Evolutionary conservation across 2,329 filamentous ascomycete species (phyloP).

Genomic region (Polytolypa hystricis): DNA sequence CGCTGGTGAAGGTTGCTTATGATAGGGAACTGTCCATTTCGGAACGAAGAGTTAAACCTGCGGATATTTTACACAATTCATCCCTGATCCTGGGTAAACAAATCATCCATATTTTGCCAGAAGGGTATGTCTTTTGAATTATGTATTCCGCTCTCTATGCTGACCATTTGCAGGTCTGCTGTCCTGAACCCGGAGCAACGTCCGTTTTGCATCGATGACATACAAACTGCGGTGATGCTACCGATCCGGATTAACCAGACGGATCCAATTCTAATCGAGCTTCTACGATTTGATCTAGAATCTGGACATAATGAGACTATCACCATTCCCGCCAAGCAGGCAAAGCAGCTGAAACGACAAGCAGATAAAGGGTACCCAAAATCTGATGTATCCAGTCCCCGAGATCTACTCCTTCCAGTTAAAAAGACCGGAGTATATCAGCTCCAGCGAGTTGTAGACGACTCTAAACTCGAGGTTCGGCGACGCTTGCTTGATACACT

Average conservation of each 20-base stretch:
- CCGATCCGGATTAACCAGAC: constrained; percentile 94
- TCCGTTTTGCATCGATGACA: constrained; percentile 69
- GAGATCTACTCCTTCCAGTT: constrained; percentile 60
- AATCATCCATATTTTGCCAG: constrained; percentile 93
- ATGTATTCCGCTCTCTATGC: constrained; percentile 9
- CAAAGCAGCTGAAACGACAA: constrained; percentile 63
- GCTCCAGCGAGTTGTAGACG: constrained; percentile 74
- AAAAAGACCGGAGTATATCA: constrained; percentile 85
- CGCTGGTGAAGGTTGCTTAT: constrained; percentile 69
- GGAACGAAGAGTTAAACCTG: constrained; percentile 84
- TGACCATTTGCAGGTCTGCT: constrained; percentile 52
- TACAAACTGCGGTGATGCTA: constrained; percentile 51
- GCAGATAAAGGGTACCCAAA: constrained; percentile 47
- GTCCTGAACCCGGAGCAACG: constrained; percentile 69
- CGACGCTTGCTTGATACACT: constrained; percentile 64
- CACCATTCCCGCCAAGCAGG: constrained; percentile 59
- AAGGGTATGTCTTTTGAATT: constrained; percentile 66
- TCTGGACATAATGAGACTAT: constrained; percentile 71
- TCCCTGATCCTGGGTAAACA: constrained; percentile 92
- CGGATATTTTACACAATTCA: constrained; percentile 77
- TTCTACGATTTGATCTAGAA: constrained; percentile 77
- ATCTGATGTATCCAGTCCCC: constrained; percentile 42
- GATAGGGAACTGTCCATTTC: constrained; percentile 87
- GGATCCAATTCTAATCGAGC: constrained; percentile 73
- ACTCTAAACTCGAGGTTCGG: constrained; percentile 88